Evolutionary conservation across 108 stramenopile genomes (phyloP), one percentile per base, ranked within the genome.

Genomic region (Chaetoceros muelleri): DNA sequence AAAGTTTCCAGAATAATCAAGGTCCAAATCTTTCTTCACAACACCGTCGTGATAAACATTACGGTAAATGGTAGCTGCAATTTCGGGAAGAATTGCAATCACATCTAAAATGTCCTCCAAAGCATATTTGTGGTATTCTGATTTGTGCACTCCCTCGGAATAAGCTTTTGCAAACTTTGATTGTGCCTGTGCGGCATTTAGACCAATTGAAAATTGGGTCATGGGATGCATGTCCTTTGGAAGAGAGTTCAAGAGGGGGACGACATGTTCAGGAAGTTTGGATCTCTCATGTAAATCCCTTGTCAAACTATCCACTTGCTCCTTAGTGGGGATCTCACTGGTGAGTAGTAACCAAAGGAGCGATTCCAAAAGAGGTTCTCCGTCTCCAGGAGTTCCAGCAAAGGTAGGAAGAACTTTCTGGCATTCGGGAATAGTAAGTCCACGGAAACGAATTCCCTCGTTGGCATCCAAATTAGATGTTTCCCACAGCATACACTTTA

Each of bases 401-500:
- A 77, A 95, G 30, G 90, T 94, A 22, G 98, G 98, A 20, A 99
- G 79, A 55, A 91, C 84, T 57, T 89, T 73, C 73, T 99, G 98
- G 65, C 93, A 92, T 62, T 99, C 98, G 18, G 98, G 98, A 73
- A 99, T 99, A 68, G 97, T 94, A 68, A 93, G 59, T 28, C 98
- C 98, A 23, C 98, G 82, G 82, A 99, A 99, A 48, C 98, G 93
- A 73, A 99, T 99, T 27, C 98, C 98, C 75, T 99, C 98, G 29
- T 95, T 85, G 8, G 98, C 74, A 69, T 99, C 98, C 61, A 99
- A 85, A 70, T 96, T 93, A 58, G 93, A 95, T 28, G 98, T 99
- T 61, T 99, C 98, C 96, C 97, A 99, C 56, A 98, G 65, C 96
- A 99, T 97, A 75, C 95, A 96, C 73, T 98, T 97, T 60, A 99